Evolutionary conservation across 2,329 filamentous ascomycete genomes (phyloP).

Genomic region (Fusarium sp.): DNA sequence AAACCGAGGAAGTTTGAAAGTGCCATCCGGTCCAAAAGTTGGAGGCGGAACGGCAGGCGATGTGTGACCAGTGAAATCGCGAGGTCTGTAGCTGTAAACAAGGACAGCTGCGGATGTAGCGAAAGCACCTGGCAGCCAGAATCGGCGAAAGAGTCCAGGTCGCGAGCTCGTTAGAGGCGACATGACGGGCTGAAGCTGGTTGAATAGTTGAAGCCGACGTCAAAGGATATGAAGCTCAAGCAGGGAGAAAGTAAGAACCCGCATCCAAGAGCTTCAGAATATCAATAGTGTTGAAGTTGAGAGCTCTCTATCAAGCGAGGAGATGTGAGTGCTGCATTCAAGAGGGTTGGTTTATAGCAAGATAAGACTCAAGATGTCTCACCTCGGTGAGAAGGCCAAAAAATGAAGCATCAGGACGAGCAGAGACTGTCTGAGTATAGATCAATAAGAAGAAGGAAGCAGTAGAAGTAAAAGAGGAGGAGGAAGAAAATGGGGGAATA

Average conservation of each 20-base stretch:
- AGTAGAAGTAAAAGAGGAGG: neutral
- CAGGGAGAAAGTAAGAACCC: neutral
- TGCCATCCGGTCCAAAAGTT: conserved; percentile 72
- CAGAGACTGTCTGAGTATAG: neutral
- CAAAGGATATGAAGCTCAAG: neutral
- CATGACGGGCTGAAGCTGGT: conserved; percentile 22
- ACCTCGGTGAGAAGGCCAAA: neutral
- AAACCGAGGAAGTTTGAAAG: conserved; percentile 72
- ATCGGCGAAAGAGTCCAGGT: conserved; percentile 51
- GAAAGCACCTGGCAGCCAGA: conserved; percentile 55
- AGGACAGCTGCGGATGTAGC: conserved; percentile 57
- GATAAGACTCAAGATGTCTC: neutral
- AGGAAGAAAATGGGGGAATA: neutral
- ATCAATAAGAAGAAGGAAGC: neutral
- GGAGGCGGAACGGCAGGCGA: conserved; percentile 75
- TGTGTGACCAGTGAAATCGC: conserved; percentile 75
- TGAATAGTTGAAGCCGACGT: neutral
- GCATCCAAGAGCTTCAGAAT: neutral
- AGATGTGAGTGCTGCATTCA: neutral
- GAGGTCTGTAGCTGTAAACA: conserved; percentile 69
- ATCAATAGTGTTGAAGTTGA: neutral
- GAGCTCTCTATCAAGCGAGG: neutral
- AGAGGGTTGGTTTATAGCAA: neutral
- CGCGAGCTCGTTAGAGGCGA: conserved; percentile 27
- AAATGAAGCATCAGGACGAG: neutral